Base-by-base conservation (phyloP, 768 basidiomycete species). In the Tricholoma hemisulphureum region DNA sequence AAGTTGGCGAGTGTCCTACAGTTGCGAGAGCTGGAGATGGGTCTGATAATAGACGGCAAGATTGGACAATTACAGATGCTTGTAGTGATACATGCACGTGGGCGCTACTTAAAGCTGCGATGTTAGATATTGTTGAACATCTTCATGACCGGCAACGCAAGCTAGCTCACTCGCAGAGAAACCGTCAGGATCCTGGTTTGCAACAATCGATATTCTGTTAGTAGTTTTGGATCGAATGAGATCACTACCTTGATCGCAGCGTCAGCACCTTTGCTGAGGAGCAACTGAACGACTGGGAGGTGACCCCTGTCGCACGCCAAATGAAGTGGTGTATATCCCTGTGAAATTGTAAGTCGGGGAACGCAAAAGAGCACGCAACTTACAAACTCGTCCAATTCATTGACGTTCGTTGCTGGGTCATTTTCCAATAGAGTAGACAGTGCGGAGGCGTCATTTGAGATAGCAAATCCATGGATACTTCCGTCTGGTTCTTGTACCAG, bases 261-360 rank as follows among this genome's bases (percentile, higher is more conserved):
- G 63, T 93, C 83, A 5, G 88, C 93, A 4, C 91, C 92, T 51
- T 77, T 74, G 20, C 75, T 63, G 18, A 95, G 67, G 37, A 97
- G 71, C 4, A 85, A 56, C 61, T 78, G 72, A 2, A 89, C 88
- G 2, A 83, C 73, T 0, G 77, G 75, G 6, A 75, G 55, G 64
- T 85, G 79, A 1, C 95, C 95, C 65, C 94, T 78, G 70, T 97
- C 95, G 24, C 87, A 84, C 4, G 95, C 94, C 0, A 95, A 78
- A 64, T 97, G 95, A 18, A 97, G 72, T 7, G 94, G 81, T 0
- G 93, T 91, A 69, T 93, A 94, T 32, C 92, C 94, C 95, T 97
- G 65, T 18, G 48, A 51, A 55, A 60, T 20, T 26, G 53, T 57
- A 58, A 53, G 43, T 55, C 18, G 53, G 39, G 24, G 43, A n/a